A percentile compares a stretch with the other conserved stretches of the same genome.
phyloP scores from a whole-genome alignment of 1,139 yeast genomes.

The Protomyces gravidus region DNA sequence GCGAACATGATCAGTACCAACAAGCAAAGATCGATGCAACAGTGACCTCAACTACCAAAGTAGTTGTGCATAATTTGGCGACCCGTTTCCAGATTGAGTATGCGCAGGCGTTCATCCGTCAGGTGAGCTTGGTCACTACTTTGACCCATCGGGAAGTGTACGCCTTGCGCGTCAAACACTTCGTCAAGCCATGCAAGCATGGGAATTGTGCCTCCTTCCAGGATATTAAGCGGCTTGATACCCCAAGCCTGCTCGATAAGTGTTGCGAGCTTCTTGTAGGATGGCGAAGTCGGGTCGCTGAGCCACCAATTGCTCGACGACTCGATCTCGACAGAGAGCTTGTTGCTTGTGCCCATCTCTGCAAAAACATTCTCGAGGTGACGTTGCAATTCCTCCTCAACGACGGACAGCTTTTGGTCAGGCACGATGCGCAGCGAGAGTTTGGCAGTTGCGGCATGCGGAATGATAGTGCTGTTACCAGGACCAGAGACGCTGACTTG shows the following conservation, averaged over 20 bases:
- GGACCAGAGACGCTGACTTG: constrained; percentile 85
- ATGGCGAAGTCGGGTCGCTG: constrained; percentile 73
- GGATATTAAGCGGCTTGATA: constrained; percentile 67
- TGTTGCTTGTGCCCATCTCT: constrained; percentile 56
- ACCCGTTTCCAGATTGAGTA: constrained; percentile 70
- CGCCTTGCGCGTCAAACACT: constrained; percentile 78
- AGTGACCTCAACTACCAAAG: neutral
- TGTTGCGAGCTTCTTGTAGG: constrained; percentile 59
- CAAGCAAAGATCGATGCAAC: too few species aligned
- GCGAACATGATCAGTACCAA: too few species aligned
- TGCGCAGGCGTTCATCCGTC: constrained; percentile 76
- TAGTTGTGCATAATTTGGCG: constrained; percentile 52
- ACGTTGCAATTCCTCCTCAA: constrained; percentile 51
- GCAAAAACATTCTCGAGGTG: constrained; percentile 50
- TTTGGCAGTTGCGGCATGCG: constrained; percentile 70
- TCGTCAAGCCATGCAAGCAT: constrained; percentile 80
- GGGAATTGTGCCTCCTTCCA: constrained; percentile 97
- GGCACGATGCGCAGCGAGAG: constrained; percentile 86
- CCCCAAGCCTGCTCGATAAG: constrained; percentile 65
- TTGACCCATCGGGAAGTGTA: constrained; percentile 95
- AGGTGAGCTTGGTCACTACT: constrained; percentile 92
- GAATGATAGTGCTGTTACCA: constrained; percentile 81
- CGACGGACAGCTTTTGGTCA: constrained; percentile 62
- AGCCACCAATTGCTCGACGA: constrained; percentile 96
- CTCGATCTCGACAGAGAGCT: constrained; percentile 47